Conservation (phyloP, 2,329 filamentous ascomycete species). For the Fusarium bactridioides region DNA sequence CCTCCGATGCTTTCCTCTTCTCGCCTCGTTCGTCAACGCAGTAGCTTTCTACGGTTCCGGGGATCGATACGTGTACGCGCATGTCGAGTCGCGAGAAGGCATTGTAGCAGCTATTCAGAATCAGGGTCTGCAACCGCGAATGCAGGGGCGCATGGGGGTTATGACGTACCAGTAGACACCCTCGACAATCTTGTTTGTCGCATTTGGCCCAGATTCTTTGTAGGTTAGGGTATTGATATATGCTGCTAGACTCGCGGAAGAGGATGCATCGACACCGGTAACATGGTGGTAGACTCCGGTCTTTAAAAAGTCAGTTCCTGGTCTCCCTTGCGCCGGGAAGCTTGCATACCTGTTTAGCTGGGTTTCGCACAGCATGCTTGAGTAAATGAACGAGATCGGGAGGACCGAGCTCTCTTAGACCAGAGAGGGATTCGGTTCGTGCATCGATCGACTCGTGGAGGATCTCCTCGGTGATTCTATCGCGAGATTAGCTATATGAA, state of each 20-base stretch:
- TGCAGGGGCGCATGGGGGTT: conserved; percentile 42
- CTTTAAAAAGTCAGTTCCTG: conserved; percentile 54
- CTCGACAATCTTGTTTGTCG: conserved; percentile 83
- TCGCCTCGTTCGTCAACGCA: conserved; percentile 97
- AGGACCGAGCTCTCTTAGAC: conserved; percentile 90
- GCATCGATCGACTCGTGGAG: conserved; percentile 91
- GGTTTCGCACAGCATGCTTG: conserved; percentile 71
- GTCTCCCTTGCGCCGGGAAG: conserved; percentile 19
- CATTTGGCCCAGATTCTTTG: conserved; percentile 78
- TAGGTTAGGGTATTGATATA: conserved; percentile 99
- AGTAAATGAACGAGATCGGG: conserved; percentile 95
- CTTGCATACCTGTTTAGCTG: conserved; percentile 61
- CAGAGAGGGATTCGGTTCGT: conserved; percentile 86
- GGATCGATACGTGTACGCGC: conserved; percentile 97
- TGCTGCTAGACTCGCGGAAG: conserved; percentile 93
- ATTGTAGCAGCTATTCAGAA: conserved; percentile 81
- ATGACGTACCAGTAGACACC: conserved; percentile 85
- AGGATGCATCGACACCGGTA: conserved; percentile 95
- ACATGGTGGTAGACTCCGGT: conserved; percentile 97
- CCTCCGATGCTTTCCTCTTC: conserved; percentile 90
- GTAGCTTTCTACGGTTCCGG: conserved; percentile 95
- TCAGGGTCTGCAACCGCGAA: conserved; percentile 6
- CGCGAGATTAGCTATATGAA: conserved; percentile 33
- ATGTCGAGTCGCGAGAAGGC: conserved; percentile 97
- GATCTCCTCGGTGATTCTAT: conserved; percentile 91